Evolutionary conservation across 2,329 filamentous ascomycete genomes (phyloP), one percentile per base, ranked within the genome.

Genomic region (Penicillium sp.): DNA sequence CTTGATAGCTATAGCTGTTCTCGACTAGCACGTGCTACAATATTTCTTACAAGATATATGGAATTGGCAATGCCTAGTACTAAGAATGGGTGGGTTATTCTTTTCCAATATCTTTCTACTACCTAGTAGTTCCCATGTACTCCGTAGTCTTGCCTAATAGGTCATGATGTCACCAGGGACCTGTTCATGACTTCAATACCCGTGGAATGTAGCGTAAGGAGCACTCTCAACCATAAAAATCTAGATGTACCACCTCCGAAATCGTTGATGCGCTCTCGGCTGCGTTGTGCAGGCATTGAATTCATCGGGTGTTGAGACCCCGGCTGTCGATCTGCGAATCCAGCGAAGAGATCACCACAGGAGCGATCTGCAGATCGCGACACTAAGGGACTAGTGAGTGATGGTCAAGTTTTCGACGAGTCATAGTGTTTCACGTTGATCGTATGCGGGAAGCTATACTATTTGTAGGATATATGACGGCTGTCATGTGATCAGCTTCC

Each of bases 111-210:
- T 10, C 2, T 9, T 11, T 18, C 10, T 34, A 18, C 2, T 4
- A 6, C 11, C 10, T 34, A 18, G 2, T 4, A 6, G 9, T 18
- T 2, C 10, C 8, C 5, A 11, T 16, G 31, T 18, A 4, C 18
- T 20, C 18, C 18, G 3, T 20, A 20, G 14, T 24, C 4, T 7
- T 23, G 35, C 13, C 20, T 22, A 10, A 27, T 27, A 2, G 20
- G 24, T 24, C 40, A 52, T 50, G 44, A 52, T 52, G 50, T 52
- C 46, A 52, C 37, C 20, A 49, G 10, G 29, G 29, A 46, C 23
- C 28, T 45, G n/a, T 18, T 40, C n/a, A 45, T 44, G 43, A 44
- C 34, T 46, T 38, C 20, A 42, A 46, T 46, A 29, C 31, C 18
- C 18, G 18, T 20, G 18, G 18, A 20, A 38, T 26, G 18, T 11